These are phyloP conservation scores for Aspergillus pseudoglaucus DNA, from an alignment of 2,329 filamentous ascomycete genomes.

Conservation along the genomic window DNA sequence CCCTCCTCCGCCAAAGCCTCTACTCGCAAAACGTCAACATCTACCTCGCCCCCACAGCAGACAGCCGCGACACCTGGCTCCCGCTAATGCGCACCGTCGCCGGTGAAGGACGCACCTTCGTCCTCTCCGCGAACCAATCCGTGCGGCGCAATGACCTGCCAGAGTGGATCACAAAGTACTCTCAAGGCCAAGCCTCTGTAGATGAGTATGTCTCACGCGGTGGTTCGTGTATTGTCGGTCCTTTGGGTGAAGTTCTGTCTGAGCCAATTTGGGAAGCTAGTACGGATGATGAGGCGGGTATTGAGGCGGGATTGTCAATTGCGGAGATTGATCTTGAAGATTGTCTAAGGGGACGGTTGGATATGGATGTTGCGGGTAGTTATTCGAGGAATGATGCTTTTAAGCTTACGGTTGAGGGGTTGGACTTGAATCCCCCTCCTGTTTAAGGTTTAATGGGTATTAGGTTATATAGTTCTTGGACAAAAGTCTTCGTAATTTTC, in stretches of 20 bases:
- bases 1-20: constrained; percentile 71
- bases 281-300: constrained; percentile 28
- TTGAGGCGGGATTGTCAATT: constrained; percentile 50
- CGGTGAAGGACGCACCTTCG: constrained; percentile 75
- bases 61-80: constrained; percentile 75
- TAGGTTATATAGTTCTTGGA: too few relatives aligned
- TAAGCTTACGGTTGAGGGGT: constrained; percentile 52
- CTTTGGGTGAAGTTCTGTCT: constrained; percentile 69
- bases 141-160: constrained; percentile 55
- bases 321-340: constrained; percentile 81
- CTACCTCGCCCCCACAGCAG: constrained; percentile 85
- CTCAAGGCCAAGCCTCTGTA: not conserved
- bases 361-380: constrained; percentile 77
- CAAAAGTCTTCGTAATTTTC: too few relatives aligned
- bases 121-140: constrained; percentile 81
- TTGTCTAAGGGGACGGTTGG: constrained; percentile 71
- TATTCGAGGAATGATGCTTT: constrained; percentile 71
- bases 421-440: constrained; percentile 56
- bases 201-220: constrained; percentile 58
- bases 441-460: constrained; percentile 15
- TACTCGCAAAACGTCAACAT: constrained; percentile 89
- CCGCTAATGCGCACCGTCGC: constrained; percentile 75
- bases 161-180: constrained; percentile 44
- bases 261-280: constrained; percentile 72
- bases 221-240: constrained; percentile 75